Conservation (phyloP, 2,329 filamentous ascomycete species). For the Aureobasidium pullulans region DNA sequence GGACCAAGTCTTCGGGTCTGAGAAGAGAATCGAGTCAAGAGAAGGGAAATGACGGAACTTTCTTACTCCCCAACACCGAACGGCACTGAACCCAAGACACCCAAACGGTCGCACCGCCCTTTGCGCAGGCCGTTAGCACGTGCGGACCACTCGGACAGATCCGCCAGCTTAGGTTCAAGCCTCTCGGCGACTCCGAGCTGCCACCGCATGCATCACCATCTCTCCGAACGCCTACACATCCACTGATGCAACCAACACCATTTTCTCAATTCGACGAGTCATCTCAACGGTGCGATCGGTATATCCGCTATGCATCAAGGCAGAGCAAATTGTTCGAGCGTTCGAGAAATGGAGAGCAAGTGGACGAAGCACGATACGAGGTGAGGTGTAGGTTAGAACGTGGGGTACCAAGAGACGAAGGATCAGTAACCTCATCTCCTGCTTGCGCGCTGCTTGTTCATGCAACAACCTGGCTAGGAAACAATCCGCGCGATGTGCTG, state of each 20-base stretch:
- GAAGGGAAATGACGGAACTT: background rate
- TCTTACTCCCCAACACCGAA: background rate
- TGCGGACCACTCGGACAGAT: slow-evolving; percentile 8
- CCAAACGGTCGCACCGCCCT: background rate
- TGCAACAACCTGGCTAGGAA: background rate
- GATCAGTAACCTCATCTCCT: slow-evolving; percentile 1
- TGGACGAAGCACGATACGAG: background rate
- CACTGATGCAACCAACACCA: background rate
- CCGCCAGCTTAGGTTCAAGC: background rate
- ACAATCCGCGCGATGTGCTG: background rate
- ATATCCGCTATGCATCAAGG: background rate
- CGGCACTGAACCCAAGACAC: background rate
- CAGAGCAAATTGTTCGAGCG: background rate
- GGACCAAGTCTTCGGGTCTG: background rate
- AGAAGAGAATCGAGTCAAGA: background rate
- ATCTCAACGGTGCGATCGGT: background rate
- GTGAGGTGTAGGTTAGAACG: background rate
- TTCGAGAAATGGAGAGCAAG: background rate
- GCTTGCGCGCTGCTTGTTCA: background rate
- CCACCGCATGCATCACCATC: background rate
- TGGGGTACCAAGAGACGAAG: slow-evolving; percentile 10
- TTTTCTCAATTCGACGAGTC: background rate
- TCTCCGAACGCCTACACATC: background rate
- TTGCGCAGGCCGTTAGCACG: background rate
- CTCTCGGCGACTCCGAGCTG: slow-evolving; percentile 1